Percentiles rank a stretch among this genome's conserved stretches.
Conservation (phyloP, 2,329 filamentous ascomycete species). For the Alternaria incomplexa region DNA sequence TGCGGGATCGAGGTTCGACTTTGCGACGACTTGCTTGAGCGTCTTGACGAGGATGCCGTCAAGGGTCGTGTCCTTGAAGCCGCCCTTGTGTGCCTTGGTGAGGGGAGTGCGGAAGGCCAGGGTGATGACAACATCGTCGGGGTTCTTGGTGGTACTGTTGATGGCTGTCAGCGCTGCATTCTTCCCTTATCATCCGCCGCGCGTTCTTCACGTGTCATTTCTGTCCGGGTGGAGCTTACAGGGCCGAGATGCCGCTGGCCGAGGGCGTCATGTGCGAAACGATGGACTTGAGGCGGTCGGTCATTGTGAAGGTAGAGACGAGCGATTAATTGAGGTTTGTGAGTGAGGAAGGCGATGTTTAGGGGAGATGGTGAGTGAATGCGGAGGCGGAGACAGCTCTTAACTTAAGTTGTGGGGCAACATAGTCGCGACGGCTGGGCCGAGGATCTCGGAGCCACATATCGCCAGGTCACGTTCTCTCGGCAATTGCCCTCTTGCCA, state of each 20-base stretch:
- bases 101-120: slow-evolving; percentile 88
- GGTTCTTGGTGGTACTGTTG: slow-evolving; percentile 82
- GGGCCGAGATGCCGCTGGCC: slow-evolving; percentile 72
- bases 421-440: slow-evolving; percentile 5
- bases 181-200: not conserved
- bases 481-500: slow-evolving; percentile 4
- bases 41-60: slow-evolving; percentile 87
- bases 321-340: not conserved
- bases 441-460: slow-evolving; percentile 15
- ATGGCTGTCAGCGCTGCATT: slow-evolving; percentile 9
- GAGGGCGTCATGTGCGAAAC: slow-evolving; percentile 83
- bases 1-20: slow-evolving; percentile 77
- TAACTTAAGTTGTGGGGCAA: slow-evolving; percentile 22
- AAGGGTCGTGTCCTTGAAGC: slow-evolving; percentile 90
- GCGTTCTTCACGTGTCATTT: not conserved
- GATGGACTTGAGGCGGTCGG: slow-evolving; percentile 85
- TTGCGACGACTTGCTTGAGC: slow-evolving; percentile 69
- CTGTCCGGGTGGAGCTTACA: slow-evolving; percentile 65
- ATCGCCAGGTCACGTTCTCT: slow-evolving; percentile 11
- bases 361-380: slow-evolving; percentile 5
- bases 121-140: slow-evolving; percentile 96
- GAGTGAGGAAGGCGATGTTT: not conserved
- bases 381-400: slow-evolving; percentile 23
- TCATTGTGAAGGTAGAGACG: slow-evolving; percentile 40
- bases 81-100: slow-evolving; percentile 86